These are phyloP conservation scores for Mortierella sp. DNA, from an alignment of 371 early-diverging fungal species.

Conservation along the genomic window DNA sequence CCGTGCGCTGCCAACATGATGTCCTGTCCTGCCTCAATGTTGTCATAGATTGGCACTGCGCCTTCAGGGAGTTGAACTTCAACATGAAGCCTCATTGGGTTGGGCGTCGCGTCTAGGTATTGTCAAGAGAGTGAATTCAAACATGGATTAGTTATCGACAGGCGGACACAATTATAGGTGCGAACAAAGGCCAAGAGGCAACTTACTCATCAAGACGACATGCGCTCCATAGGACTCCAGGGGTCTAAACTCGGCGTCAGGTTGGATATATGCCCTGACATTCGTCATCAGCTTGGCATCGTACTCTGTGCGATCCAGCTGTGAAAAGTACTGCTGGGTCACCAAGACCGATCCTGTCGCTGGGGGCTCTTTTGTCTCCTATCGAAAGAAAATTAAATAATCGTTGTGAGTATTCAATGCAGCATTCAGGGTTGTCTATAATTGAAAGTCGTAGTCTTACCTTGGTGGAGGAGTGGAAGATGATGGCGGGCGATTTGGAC, in stretches of 20 bases:
- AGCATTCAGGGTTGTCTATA: too few relatives aligned
- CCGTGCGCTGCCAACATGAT: conserved; percentile 30
- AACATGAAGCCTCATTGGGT: conserved; percentile 45
- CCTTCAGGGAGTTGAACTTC: conserved; percentile 50
- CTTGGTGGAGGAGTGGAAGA: conserved; percentile 61
- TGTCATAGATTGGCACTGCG: conserved; percentile 22
- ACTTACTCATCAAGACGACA: conserved; percentile 55
- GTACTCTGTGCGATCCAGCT: conserved; percentile 26
- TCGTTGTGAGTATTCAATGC: background rate
- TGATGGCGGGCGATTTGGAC: conserved; percentile 59
- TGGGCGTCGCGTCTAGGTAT: conserved; percentile 41
- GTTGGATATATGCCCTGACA: conserved; percentile 34
- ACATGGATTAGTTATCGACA: background rate
- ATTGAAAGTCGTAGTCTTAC: background rate
- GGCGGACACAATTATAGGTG: background rate
- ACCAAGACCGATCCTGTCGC: conserved; percentile 36
- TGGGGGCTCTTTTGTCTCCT: conserved; percentile 26
- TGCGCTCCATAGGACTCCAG: conserved; percentile 45
- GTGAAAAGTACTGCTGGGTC: conserved; percentile 42
- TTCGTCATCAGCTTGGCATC: conserved; percentile 25
- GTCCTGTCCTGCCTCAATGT: conserved; percentile 35
- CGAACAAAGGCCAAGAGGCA: background rate
- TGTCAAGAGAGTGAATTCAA: background rate
- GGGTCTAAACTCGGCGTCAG: conserved; percentile 24
- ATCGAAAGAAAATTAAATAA: background rate